Percentiles rank a stretch among this genome's conserved stretches.
phyloP scores from a whole-genome alignment of 2,329 filamentous ascomycete genomes.

The Talaromyces sp. region DNA sequence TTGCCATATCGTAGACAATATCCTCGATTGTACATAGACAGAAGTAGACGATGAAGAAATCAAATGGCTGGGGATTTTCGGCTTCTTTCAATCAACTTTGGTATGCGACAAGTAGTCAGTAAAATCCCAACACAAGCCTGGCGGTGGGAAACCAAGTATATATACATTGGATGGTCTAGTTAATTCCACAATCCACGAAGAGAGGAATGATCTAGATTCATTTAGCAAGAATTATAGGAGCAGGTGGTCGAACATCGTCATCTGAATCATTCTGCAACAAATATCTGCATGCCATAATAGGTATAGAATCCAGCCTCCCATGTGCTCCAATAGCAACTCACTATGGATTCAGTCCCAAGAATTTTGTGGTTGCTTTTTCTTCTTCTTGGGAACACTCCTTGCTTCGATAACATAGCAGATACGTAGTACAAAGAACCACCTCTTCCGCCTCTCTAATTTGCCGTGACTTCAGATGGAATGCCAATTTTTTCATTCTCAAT shows the following conservation, averaged over 20 bases:
- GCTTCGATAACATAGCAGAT: background rate
- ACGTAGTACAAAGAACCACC: background rate
- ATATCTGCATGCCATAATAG: no score
- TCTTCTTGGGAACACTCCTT: background rate
- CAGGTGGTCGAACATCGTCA: no score
- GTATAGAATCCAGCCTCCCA: no score
- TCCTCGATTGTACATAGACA: background rate
- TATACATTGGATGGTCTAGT: background rate
- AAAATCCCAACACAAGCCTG: background rate
- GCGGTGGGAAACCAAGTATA: background rate
- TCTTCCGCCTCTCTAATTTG: background rate
- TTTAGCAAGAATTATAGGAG: no score
- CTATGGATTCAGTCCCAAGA: background rate
- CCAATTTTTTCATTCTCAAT: background rate
- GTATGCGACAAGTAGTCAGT: background rate
- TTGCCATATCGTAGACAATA: background rate
- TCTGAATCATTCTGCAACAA: no score
- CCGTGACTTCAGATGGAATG: background rate
- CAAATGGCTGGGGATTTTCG: background rate
- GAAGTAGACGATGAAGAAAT: background rate
- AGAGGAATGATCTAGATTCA: background rate
- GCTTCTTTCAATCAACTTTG: background rate
- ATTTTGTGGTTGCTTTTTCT: background rate
- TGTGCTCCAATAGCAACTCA: no score
- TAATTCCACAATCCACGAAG: background rate